phyloP scores from a whole-genome alignment of 2,329 filamentous ascomycete genomes.

The Atkinsonella texensis region DNA sequence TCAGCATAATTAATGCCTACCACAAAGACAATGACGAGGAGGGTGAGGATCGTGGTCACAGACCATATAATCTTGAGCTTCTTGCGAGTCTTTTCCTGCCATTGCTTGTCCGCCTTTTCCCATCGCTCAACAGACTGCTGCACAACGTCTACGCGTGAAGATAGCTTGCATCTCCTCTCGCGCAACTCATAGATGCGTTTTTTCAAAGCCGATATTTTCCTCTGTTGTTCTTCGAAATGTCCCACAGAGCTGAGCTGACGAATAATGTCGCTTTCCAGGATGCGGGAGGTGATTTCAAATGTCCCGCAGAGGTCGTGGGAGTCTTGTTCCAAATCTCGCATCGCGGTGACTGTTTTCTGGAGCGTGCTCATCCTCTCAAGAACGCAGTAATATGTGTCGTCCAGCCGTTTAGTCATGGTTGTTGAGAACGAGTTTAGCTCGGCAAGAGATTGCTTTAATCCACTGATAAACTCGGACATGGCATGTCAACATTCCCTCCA shows the following conservation, averaged over 20 bases:
- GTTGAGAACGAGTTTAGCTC: constrained; percentile 49
- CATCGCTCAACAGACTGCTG: constrained; percentile 52
- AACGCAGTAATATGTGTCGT: constrained; percentile 63
- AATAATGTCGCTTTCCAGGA: constrained; percentile 47
- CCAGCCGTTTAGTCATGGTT: constrained; percentile 51
- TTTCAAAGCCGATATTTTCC: constrained; percentile 49
- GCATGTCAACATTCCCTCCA: background rate
- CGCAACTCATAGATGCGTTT: constrained; percentile 48
- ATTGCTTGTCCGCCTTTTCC: constrained; percentile 54
- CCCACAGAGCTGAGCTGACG: constrained; percentile 48
- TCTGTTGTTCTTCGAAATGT: constrained; percentile 53
- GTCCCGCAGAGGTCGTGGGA: constrained; percentile 44
- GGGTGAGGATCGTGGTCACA: constrained; percentile 35
- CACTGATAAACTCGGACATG: constrained; percentile 22
- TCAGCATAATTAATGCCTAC: constrained; percentile 17
- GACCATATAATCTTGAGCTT: constrained; percentile 53
- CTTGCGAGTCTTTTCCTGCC: constrained; percentile 54
- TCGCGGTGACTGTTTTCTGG: constrained; percentile 48
- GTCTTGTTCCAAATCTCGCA: constrained; percentile 55
- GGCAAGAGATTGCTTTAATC: constrained; percentile 37
- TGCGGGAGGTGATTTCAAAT: constrained; percentile 48
- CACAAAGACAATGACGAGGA: constrained; percentile 36
- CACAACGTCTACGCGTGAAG: constrained; percentile 51
- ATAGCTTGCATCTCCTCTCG: constrained; percentile 45
- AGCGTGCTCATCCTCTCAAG: constrained; percentile 55